A percentile compares a stretch with the other conserved stretches of the same genome.
phyloP scores from a whole-genome alignment of 345 rosid species.

The Pistacia vera region DNA sequence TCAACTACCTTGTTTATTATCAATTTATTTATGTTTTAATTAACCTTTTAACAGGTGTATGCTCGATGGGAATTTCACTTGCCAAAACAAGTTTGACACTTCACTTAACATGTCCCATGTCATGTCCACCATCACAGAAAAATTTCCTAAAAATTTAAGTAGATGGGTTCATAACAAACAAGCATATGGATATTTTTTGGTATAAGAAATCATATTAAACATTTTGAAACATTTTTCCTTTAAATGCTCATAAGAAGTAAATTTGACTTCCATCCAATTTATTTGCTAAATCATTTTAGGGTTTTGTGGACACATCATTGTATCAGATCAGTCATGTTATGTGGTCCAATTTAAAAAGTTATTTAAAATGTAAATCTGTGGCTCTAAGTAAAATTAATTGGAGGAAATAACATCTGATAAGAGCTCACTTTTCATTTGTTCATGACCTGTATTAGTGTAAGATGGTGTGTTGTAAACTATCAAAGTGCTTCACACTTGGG shows the following conservation, averaged over 20 bases:
- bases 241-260: not conserved
- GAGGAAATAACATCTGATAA: not conserved
- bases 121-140: not conserved
- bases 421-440: not conserved
- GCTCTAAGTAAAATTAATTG: not conserved
- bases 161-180: not conserved
- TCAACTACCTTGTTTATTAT: not conserved
- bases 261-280: not conserved
- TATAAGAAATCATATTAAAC: no score
- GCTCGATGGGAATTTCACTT: not conserved
- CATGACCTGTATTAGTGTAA: not conserved
- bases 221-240: no score
- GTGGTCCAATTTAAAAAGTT: not conserved
- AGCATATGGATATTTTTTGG: not conserved
- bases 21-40: conserved; percentile 1
- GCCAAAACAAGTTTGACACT: conserved; percentile 4
- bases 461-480: not conserved
- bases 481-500: not conserved
- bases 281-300: not conserved
- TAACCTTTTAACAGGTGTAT: not conserved
- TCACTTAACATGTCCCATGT: not conserved
- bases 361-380: no score
- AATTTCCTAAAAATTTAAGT: not conserved
- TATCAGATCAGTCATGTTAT: not conserved
- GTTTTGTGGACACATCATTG: not conserved